Conservation (phyloP, 2,329 filamentous ascomycete species). For the Fusarium chlamydosporum region DNA sequence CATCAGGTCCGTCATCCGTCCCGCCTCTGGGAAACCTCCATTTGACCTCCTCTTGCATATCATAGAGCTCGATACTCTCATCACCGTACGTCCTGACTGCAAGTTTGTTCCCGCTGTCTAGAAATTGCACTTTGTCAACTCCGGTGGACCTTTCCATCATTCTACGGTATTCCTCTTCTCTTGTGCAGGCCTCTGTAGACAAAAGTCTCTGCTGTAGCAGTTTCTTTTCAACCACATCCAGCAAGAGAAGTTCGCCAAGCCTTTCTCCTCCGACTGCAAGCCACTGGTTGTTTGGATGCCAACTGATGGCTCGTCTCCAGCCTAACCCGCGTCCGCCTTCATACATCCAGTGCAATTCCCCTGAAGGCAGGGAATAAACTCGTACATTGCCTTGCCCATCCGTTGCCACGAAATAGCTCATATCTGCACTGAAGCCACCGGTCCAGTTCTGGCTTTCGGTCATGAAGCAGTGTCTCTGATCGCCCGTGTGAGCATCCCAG, state of each 20-base stretch:
- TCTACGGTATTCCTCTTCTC: neutral
- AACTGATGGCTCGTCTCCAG: constrained; percentile 24
- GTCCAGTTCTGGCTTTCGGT: constrained; percentile 27
- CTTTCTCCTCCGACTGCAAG: constrained; percentile 24
- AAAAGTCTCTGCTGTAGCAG: constrained; percentile 13
- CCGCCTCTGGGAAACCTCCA: constrained; percentile 36
- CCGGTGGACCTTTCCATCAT: constrained; percentile 9
- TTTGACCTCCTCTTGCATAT: constrained; percentile 16
- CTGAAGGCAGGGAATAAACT: neutral
- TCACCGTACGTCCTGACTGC: constrained; percentile 18
- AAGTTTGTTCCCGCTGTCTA: constrained; percentile 30
- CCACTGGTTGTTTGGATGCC: constrained; percentile 26
- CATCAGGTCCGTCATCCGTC: constrained; percentile 14
- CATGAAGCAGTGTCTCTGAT: constrained; percentile 15
- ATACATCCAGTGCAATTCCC: constrained; percentile 8
- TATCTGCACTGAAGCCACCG: constrained; percentile 25
- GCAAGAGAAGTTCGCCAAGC: constrained; percentile 17
- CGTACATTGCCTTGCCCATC: constrained; percentile 22
- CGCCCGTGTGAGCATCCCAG: constrained; percentile 18
- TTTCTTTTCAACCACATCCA: constrained; percentile 7
- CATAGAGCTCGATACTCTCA: constrained; percentile 29
- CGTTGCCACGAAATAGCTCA: constrained; percentile 7
- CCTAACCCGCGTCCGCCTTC: neutral
- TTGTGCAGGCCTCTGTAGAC: constrained; percentile 12
- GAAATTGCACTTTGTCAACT: constrained; percentile 12